Percentiles rank a stretch among this genome's conserved stretches.
These are phyloP conservation scores for Penicillium cosmopolitanum DNA, from an alignment of 495 filamentous ascomycete genomes.

Conservation along the genomic window DNA sequence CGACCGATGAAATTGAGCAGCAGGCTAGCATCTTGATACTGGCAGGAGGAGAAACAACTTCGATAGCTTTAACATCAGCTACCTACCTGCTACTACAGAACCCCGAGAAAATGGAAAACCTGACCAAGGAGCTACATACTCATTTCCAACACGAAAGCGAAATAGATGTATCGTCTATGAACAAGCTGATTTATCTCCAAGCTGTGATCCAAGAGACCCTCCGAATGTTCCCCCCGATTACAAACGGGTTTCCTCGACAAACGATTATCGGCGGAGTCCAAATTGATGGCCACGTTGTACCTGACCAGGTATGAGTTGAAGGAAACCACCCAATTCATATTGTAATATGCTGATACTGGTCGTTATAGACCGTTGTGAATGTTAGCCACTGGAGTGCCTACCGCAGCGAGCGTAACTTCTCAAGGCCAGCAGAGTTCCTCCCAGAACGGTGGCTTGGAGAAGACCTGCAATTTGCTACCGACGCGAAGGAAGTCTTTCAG, in stretches of 20 bases:
- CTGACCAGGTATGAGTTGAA: slow-evolving; percentile 6
- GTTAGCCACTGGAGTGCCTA: slow-evolving; percentile 10
- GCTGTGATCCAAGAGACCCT: slow-evolving; percentile 12
- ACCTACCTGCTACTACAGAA: slow-evolving; percentile 5
- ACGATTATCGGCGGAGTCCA: not conserved
- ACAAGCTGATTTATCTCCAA: slow-evolving; percentile 5
- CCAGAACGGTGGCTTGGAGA: slow-evolving; percentile 10
- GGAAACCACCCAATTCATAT: not conserved
- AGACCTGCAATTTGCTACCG: not conserved
- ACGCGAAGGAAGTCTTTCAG: slow-evolving; percentile 7
- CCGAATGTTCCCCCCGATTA: slow-evolving; percentile 5
- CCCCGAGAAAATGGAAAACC: not conserved
- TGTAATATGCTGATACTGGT: not conserved
- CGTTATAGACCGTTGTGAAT: slow-evolving; percentile 3
- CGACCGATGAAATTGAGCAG: not conserved
- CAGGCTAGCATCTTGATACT: not conserved
- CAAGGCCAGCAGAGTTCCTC: not conserved
- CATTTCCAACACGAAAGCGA: not conserved
- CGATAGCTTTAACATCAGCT: slow-evolving; percentile 1
- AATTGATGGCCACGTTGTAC: slow-evolving; percentile 1
- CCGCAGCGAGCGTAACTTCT: slow-evolving; percentile 6
- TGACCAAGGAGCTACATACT: not conserved
- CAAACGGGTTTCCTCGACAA: not conserved
- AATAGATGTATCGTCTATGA: not conserved
- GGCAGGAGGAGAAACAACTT: slow-evolving; percentile 3